Conservation (phyloP, 2,329 filamentous ascomycete species). For the Penicillium sp. region DNA sequence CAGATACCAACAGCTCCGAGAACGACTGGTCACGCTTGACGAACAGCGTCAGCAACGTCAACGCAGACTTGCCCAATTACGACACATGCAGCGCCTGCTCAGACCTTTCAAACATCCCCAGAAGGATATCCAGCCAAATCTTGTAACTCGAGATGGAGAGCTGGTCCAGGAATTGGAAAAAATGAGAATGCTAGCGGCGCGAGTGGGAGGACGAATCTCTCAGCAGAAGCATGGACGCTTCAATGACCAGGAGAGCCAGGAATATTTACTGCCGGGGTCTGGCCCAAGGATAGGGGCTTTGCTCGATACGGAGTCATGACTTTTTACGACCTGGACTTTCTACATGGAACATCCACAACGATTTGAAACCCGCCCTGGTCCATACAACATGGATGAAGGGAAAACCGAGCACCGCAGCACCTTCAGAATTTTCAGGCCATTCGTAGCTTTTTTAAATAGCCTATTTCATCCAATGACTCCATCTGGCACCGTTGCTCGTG, state of each 20-base stretch:
- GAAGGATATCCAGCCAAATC: constrained; percentile 58
- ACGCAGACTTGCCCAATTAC: constrained; percentile 52
- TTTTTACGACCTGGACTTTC: constrained; percentile 26
- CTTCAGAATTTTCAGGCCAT: neutral
- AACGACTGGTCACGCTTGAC: constrained; percentile 52
- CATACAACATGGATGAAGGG: constrained; percentile 7
- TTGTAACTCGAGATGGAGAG: constrained; percentile 57
- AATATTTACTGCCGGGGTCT: constrained; percentile 32
- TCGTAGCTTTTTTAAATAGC: neutral
- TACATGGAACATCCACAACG: neutral
- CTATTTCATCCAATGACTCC: neutral
- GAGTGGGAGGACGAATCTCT: constrained; percentile 45
- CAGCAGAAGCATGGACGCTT: constrained; percentile 30
- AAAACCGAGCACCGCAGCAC: constrained; percentile 10
- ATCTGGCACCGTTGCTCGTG: neutral
- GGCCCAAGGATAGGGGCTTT: constrained; percentile 43
- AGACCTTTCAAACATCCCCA: constrained; percentile 55
- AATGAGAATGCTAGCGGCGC: constrained; percentile 52
- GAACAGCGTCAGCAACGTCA: constrained; percentile 50
- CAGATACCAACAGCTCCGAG: constrained; percentile 48
- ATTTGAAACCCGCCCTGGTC: constrained; percentile 19
- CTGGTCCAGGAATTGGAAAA: constrained; percentile 55
- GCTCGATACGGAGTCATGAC: constrained; percentile 39
- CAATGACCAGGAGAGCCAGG: constrained; percentile 20
- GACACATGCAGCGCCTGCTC: constrained; percentile 51